Percentiles rank a stretch among this genome's conserved stretches.
phyloP scores from a whole-genome alignment of 768 basidiomycete genomes.

The Trametes sanguinea region DNA sequence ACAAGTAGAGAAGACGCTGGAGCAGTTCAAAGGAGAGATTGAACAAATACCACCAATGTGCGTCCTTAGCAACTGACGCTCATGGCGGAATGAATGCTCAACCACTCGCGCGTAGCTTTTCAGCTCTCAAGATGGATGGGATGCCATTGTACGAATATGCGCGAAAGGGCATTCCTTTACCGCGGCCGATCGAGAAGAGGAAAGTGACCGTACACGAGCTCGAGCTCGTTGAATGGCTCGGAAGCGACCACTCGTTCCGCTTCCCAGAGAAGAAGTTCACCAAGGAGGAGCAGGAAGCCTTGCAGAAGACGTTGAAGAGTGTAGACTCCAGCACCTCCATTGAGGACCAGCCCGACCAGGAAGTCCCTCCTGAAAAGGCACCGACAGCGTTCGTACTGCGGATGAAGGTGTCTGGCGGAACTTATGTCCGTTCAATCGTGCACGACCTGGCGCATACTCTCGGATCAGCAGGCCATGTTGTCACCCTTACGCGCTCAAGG shows the following conservation, averaged over 20 bases:
- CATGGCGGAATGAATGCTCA: neutral
- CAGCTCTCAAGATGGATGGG: constrained; percentile 98
- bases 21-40: constrained; percentile 83
- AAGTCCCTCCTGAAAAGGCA: constrained; percentile 35
- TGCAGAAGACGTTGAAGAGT: constrained; percentile 63
- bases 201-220: constrained; percentile 80
- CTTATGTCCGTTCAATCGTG: constrained; percentile 94
- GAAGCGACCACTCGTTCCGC: constrained; percentile 68
- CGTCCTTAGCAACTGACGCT: constrained; percentile 18
- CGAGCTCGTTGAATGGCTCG: constrained; percentile 78
- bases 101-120: constrained; percentile 62
- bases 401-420: constrained; percentile 95
- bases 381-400: constrained; percentile 83
- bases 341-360: constrained; percentile 35
- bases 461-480: constrained; percentile 91
- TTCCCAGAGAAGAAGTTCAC: constrained; percentile 77
- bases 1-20: constrained; percentile 66
- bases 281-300: constrained; percentile 65
- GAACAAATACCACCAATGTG: constrained; percentile 92
- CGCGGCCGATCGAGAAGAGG: constrained; percentile 90
- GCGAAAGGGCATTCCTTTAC: constrained; percentile 84
- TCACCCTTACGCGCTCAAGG: constrained; percentile 83
- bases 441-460: constrained; percentile 88
- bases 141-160: constrained; percentile 96
- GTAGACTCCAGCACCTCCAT: constrained; percentile 43